Percentiles rank a stretch among this genome's conserved stretches.
These are phyloP conservation scores for Gyrodon lividus DNA, from an alignment of 768 basidiomycete species.

Conservation along the genomic window DNA sequence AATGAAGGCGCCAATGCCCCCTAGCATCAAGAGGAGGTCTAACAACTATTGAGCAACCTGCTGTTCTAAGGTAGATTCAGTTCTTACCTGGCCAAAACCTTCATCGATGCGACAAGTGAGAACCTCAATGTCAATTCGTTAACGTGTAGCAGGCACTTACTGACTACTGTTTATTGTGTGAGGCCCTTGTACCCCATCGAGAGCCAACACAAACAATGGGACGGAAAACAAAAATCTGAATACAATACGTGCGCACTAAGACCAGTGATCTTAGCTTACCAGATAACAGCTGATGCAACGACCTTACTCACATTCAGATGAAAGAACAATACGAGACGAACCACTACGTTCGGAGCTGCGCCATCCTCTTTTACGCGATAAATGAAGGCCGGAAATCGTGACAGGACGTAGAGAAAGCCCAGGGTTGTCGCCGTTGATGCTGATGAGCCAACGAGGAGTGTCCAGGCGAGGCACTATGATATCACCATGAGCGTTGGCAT, in stretches of 20 bases:
- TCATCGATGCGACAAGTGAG: constrained; percentile 5
- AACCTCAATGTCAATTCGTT: not conserved
- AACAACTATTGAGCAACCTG: not conserved
- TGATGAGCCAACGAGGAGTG: constrained; percentile 69
- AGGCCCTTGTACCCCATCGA: constrained; percentile 57
- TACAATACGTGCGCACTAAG: constrained; percentile 63
- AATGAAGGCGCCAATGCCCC: constrained; percentile 72
- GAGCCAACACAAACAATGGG: constrained; percentile 65
- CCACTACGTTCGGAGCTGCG: constrained; percentile 71
- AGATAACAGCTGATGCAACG: not conserved
- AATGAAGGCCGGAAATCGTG: constrained; percentile 70
- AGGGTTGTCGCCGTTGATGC: constrained; percentile 68
- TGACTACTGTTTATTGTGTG: constrained; percentile 51
- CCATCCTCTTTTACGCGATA: constrained; percentile 69
- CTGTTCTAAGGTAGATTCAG: not conserved
- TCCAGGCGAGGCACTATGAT: constrained; percentile 66
- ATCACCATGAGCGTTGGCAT: constrained; percentile 11
- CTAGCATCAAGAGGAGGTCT: constrained; percentile 73
- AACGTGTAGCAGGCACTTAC: constrained; percentile 42
- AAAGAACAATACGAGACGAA: constrained; percentile 72
- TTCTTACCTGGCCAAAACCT: constrained; percentile 63
- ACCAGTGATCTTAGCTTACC: not conserved
- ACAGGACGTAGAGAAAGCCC: constrained; percentile 69
- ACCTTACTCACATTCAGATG: constrained; percentile 64
- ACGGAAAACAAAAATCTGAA: constrained; percentile 76